Evolutionary conservation across 75 land plant genomes (phyloP).

Genomic region (Azolla pinnata): DNA sequence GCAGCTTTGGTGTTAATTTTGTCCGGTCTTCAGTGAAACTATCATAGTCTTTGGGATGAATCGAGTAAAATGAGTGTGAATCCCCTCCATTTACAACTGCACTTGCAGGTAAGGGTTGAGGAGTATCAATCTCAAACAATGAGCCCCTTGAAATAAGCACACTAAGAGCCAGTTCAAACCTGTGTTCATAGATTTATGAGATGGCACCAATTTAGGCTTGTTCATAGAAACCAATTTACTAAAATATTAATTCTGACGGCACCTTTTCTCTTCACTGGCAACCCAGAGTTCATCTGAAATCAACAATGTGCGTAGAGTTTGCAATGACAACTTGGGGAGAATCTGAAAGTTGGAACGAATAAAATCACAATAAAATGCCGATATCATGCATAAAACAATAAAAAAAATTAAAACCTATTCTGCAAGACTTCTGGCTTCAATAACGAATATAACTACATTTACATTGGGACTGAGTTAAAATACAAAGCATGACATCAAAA

Average conservation of each 20-base stretch:
- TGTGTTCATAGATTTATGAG: slow-evolving; percentile 13
- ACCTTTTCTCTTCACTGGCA: slow-evolving; percentile 91
- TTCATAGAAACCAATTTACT: too few relatives aligned
- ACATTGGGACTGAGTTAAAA: too few relatives aligned
- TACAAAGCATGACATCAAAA: too few relatives aligned
- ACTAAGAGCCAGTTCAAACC: slow-evolving; percentile 86
- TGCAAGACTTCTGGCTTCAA: background rate
- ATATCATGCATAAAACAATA: background rate
- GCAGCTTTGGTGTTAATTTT: background rate
- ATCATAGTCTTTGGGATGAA: background rate
- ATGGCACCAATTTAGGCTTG: too few relatives aligned
- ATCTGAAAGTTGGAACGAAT: slow-evolving; percentile 28
- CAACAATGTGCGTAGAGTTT: slow-evolving; percentile 70
- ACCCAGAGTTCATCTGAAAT: slow-evolving; percentile 95
- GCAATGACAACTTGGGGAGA: slow-evolving; percentile 87
- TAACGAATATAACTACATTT: too few relatives aligned
- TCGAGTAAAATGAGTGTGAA: background rate
- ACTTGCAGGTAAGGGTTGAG: slow-evolving; percentile 7
- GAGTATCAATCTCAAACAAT: slow-evolving; percentile 34
- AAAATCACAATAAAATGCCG: too few relatives aligned
- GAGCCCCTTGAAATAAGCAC: slow-evolving; percentile 53
- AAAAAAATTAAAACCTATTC: background rate
- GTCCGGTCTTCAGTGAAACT: background rate
- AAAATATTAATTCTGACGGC: background rate
- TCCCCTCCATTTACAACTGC: slow-evolving; percentile 5